Percentiles rank a stretch among this genome's conserved stretches.
phyloP scores from a whole-genome alignment of 2,329 filamentous ascomycete species.

The Lasiodiplodia hormozganensis region DNA sequence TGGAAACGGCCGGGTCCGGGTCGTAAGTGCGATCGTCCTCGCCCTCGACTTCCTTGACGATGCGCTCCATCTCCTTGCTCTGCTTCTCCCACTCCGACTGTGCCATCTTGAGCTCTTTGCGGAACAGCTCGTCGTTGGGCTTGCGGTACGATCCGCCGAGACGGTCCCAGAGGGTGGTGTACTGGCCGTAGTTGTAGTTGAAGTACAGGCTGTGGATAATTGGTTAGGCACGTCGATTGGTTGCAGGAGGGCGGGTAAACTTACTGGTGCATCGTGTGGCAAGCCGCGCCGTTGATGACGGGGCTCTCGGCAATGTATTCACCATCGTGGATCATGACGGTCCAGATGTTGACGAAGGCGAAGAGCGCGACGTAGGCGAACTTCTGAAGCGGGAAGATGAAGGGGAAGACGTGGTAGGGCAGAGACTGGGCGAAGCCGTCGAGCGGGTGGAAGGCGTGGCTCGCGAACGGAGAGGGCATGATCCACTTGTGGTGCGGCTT shows the following conservation, averaged over 20 bases:
- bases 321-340: conserved; percentile 93
- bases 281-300: conserved; percentile 93
- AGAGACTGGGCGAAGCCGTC: conserved; percentile 89
- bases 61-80: conserved; percentile 74
- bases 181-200: conserved; percentile 94
- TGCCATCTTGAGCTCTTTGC: conserved; percentile 84
- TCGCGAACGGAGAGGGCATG: conserved; percentile 93
- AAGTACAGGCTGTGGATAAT: conserved; percentile 51
- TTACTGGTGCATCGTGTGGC: conserved; percentile 86
- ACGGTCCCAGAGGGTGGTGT: conserved; percentile 90
- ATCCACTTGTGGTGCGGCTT: conserved; percentile 99
- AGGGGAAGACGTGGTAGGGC: conserved; percentile 92
- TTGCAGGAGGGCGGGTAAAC: conserved; percentile 59
- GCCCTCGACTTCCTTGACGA: conserved; percentile 76
- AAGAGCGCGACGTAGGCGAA: conserved; percentile 86
- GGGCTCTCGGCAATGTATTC: conserved; percentile 91
- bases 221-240: conserved; percentile 23
- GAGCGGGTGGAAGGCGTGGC: conserved; percentile 91
- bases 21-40: conserved; percentile 55
- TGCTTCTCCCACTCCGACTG: conserved; percentile 81
- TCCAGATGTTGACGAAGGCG: conserved; percentile 95
- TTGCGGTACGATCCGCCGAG: conserved; percentile 84
- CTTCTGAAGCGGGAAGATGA: conserved; percentile 92
- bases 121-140: conserved; percentile 85
- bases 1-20: conserved; percentile 41